Evolutionary conservation across 768 basidiomycete genomes (phyloP), one percentile per base, ranked within the genome.

Genomic region (Lentinula sp.): DNA sequence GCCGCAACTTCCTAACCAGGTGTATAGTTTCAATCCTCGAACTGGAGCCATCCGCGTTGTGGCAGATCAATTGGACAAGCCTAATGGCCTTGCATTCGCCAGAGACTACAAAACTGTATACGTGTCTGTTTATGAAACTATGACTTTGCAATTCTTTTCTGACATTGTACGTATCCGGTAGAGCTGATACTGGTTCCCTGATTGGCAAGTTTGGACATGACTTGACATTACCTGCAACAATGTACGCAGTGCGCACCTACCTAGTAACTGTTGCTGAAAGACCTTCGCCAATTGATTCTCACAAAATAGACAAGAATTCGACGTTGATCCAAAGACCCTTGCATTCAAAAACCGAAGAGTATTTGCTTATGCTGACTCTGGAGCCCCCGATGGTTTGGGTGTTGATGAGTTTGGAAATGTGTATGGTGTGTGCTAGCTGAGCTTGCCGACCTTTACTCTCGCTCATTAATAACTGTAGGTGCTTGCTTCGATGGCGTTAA

Each of bases 301-400:
- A n/a, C 62, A 28, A 5, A 2, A 2, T 64, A 90, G 87, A 46
- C 89, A 89, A 64, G 82, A 80, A 6, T 91, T 80, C 65, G 87
- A 91, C 65, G 84, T 91, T 23, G 82, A 87, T 65, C 71, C 78
- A 13, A 72, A 64, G 37, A 82, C 81, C 0, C 78, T 83, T 42
- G 70, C 76, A 3, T 86, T 89, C 67, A 68, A 53, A 50, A 84
- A 89, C 66, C 80, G 86, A 23, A 80, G 87, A 4, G 78, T 88
- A 13, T 87, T 91, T 64, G 87, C 88, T 0, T 89, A 83, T 63
- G 67, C 74, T 7, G 88, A 89, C 61, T 76, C 85, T 21, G 89
- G 87, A 1, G 71, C 85, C 34, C 82, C 87, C 5, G 88, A 90
- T 62, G 88, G 88, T 10, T 70, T 89, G 9, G 83, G 86, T 65